Base-by-base conservation (phyloP, 768 basidiomycete genomes). In the Vishniacozyma victoriae region DNA sequence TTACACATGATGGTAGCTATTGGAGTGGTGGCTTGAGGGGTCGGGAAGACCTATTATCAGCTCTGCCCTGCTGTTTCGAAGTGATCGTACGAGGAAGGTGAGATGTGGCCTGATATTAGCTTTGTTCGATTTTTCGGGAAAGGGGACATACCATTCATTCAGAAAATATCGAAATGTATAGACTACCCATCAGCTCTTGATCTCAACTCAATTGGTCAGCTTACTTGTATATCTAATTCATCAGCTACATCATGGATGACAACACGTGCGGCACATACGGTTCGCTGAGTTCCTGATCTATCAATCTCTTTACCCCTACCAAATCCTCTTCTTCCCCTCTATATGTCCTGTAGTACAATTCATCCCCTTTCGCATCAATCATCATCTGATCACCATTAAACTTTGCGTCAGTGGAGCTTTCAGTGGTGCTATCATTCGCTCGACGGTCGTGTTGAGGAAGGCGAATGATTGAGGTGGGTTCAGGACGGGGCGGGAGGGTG, bases 101-200 rank as follows among this genome's bases (percentile, higher is more conserved):
- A 93, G 78, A 73, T 93, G 85, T 2, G 90, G 87, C 92, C 93
- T 91, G 49, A 44, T 12, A 24, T 18, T 1, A 41, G 24, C 4
- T 41, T 27, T 14, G 23, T n/a, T 9, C 41, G 15, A 44, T 41
- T 25, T n/a, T 1, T 29, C 33, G 15, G 35, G 26, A 15, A 38
- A 24, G 16, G 15, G 19, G 13, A 57, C 88, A 62, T 48, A 95
- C 95, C 95, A 99, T 60, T 91, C 86, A 68, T 90, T 82, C 5
- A 99, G 79, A 71, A 99, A 99, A 71, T 99, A 96, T 1, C 92
- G 84, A 62, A 91, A 96, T 0, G 92, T 96, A 74, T 93, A 96
- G 14, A 65, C 70, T 69, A 22, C 37, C 18, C 6, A 19, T 36
- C 35, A 24, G 36, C 18, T 12, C 4, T 9, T 24, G 2, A n/a